These are phyloP conservation scores for Candida ascalaphidarum DNA, from an alignment of 805 yeast species.

Conservation along the genomic window DNA sequence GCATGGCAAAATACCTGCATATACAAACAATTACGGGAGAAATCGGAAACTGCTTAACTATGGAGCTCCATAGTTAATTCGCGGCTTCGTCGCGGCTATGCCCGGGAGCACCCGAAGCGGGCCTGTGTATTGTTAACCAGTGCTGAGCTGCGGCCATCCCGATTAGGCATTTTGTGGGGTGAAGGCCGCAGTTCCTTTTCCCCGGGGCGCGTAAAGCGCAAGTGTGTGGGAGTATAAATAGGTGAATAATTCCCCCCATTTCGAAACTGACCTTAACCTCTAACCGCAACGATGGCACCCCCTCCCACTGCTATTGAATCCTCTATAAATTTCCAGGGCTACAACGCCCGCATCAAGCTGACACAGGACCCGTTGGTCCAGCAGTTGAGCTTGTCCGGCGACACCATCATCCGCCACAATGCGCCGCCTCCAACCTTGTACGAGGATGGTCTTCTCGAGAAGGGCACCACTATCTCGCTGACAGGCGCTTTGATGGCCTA, in stretches of 20 bases:
- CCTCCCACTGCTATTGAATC: slow-evolving; percentile 41
- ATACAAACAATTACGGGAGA: too few species aligned
- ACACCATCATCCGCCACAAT: slow-evolving; percentile 73
- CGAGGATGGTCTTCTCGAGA: slow-evolving; percentile 89
- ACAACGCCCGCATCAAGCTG: slow-evolving; percentile 28
- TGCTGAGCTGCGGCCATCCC: too few species aligned
- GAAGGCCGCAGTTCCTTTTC: slow-evolving; percentile 6
- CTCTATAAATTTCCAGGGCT: slow-evolving; percentile 30
- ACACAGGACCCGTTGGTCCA: slow-evolving; percentile 33
- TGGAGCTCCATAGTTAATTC: too few species aligned
- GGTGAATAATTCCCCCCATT: slow-evolving; percentile 2
- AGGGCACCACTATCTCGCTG: slow-evolving; percentile 83
- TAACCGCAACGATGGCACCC: slow-evolving; percentile 18
- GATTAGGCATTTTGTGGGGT: too few species aligned
- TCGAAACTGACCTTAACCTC: too few species aligned
- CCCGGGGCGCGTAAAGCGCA: slow-evolving; percentile 7
- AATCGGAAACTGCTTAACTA: too few species aligned
- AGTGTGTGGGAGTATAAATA: slow-evolving; percentile 3
- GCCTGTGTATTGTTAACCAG: too few species aligned
- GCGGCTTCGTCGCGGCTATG: too few species aligned
- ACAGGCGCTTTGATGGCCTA: slow-evolving; percentile 94
- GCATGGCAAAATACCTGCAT: too few species aligned
- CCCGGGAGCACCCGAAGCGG: too few species aligned
- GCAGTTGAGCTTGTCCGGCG: slow-evolving; percentile 43
- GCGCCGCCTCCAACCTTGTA: slow-evolving; percentile 88